Evolutionary conservation across 345 rosid genomes (phyloP).

Genomic region (Lumnitzera littorea): DNA sequence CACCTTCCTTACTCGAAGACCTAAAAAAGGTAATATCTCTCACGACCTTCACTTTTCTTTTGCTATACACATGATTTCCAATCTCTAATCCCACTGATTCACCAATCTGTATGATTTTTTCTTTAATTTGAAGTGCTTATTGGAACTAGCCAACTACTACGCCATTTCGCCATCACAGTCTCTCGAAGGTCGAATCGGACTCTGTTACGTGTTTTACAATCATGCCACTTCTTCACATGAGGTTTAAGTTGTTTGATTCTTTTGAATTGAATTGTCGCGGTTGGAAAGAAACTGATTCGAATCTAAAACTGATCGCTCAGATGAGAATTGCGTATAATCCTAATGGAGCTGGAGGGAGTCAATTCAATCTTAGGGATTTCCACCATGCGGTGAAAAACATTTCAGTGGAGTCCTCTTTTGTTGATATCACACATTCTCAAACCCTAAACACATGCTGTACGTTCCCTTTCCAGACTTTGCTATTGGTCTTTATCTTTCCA

Average conservation of each 20-base stretch:
- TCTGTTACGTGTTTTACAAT: constrained; percentile 50
- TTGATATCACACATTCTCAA: constrained; percentile 50
- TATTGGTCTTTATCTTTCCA: not conserved
- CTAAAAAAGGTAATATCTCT: constrained; percentile 51
- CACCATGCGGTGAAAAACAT: constrained; percentile 71
- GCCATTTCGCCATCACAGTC: constrained; percentile 35
- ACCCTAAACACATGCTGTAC: constrained; percentile 31
- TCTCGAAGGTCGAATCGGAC: constrained; percentile 51
- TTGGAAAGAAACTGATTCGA: not conserved
- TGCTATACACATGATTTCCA: not conserved
- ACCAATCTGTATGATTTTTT: not conserved
- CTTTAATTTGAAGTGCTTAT: constrained; percentile 35
- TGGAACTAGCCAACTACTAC: constrained; percentile 66
- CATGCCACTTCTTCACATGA: constrained; percentile 44
- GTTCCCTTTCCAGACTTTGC: constrained; percentile 1
- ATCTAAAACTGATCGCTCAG: constrained; percentile 24
- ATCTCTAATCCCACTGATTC: constrained; percentile 12
- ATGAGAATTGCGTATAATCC: constrained; percentile 60
- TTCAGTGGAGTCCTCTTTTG: constrained; percentile 51
- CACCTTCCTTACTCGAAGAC: constrained; percentile 48
- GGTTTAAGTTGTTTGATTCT: constrained; percentile 24
- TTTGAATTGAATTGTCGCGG: not conserved
- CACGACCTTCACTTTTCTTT: not conserved
- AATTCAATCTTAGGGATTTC: constrained; percentile 63
- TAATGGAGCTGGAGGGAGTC: constrained; percentile 16